Evolutionary conservation across 1,139 yeast species (phyloP), one percentile per base, ranked within the genome.

Genomic region (Spathaspora sp.): DNA sequence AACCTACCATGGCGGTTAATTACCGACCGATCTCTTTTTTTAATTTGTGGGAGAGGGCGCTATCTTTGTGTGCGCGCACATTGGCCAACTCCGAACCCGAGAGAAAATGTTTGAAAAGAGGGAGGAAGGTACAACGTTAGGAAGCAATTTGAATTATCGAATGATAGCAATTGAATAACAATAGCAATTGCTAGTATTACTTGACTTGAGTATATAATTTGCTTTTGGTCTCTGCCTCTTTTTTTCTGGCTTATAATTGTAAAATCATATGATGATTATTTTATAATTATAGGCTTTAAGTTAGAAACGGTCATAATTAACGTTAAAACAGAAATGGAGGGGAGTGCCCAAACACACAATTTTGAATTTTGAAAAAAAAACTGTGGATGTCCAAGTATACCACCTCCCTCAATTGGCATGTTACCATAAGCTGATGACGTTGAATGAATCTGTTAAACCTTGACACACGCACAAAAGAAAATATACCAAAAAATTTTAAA

Each of bases 1-100:
- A 3, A 13, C 7, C 15, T 7, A n/a, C 36, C 36, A 13, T 31
- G 36, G 36, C 36, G 29, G 29, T 26, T 31, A 31, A 15, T 31
- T 31, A 15, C 36, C 18, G 36, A 13, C 36, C 36, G 36, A 31
- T 13, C 36, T 4, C 15, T 4, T 15, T 31, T 31, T 4, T 15
- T 31, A 11, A 27, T n/a, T 31, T 31, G 15, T 31, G 36, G 36
- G 18, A 15, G 15, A 15, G 15, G 36, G 36, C 36, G 36, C 36
- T 31, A 31, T 31, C 36, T 15, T 31, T 4, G 16, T 13, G 31
- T 29, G 34, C 36, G 36, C 18, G 36, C 36, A 18, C 36, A 31
- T 31, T 31, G 36, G 36, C 36, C 36, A 31, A 31, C 36, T 31
- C 36, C 36, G 36, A 31, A 13, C 16, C 36, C 36, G 36, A 31